Percentiles rank a stretch among this genome's conserved stretches.
Evolutionary conservation across 2,329 filamentous ascomycete genomes (phyloP).

Genomic region (Thelonectria blattea): DNA sequence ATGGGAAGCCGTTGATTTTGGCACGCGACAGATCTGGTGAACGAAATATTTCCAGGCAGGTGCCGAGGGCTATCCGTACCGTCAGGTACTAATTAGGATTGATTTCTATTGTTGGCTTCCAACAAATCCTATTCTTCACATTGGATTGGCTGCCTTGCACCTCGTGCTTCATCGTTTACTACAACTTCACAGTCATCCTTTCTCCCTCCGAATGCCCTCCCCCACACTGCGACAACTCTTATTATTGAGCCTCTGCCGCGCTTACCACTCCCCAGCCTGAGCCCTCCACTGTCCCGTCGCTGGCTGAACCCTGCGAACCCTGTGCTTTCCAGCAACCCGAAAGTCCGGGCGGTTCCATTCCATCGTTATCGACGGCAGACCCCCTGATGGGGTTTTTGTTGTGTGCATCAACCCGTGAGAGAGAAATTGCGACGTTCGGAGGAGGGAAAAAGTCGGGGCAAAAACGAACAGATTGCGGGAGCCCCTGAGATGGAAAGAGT

Average conservation of each 20-base stretch:
- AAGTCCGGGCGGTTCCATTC: background rate
- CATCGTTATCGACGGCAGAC: conserved; percentile 11
- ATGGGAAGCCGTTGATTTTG: no score
- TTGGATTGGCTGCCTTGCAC: no score
- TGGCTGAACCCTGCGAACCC: no score
- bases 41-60: background rate
- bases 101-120: background rate
- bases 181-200: no score
- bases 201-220: background rate
- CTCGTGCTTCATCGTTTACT: no score
- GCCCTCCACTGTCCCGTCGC: no score
- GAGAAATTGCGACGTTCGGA: conserved; percentile 13
- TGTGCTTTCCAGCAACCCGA: conserved; percentile 6
- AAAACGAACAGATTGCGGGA: background rate
- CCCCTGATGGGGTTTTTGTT: conserved; percentile 1
- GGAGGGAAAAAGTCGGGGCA: background rate
- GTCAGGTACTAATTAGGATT: no score
- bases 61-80: no score
- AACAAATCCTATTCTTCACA: background rate
- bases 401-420: background rate
- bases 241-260: background rate
- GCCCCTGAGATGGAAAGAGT: background rate
- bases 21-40: no score
- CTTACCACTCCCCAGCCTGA: background rate
- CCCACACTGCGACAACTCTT: background rate